phyloP scores from a whole-genome alignment of 106 monocot genomes.

The Dendrobium nobile region DNA sequence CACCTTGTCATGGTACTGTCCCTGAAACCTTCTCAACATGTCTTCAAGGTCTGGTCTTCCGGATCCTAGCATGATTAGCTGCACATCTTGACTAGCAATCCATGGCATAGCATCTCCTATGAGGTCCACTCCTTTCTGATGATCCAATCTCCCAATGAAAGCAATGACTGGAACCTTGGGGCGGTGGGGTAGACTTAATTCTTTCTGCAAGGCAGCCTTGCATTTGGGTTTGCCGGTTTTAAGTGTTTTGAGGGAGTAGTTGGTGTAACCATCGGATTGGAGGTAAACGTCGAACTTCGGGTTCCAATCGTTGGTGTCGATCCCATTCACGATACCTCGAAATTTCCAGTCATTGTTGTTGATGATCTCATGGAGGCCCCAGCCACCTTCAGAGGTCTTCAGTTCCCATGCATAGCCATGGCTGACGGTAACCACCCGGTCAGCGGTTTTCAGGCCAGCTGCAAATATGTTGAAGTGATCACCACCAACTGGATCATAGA shows the following conservation, averaged over 20 bases:
- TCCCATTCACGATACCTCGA: conserved; percentile 77
- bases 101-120: conserved; percentile 81
- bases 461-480: conserved; percentile 79
- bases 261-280: conserved; percentile 70
- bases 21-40: conserved; percentile 47
- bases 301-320: conserved; percentile 75
- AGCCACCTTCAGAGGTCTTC: conserved; percentile 79
- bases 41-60: conserved; percentile 79
- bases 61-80: conserved; percentile 67
- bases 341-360: conserved; percentile 71
- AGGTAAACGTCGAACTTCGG: conserved; percentile 55
- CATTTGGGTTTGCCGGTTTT: conserved; percentile 59
- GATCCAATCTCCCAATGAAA: conserved; percentile 78
- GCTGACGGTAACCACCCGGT: conserved; percentile 75
- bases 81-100: conserved; percentile 67
- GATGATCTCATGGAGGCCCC: conserved; percentile 76
- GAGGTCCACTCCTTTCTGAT: conserved; percentile 80
- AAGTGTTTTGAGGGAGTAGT: conserved; percentile 64
- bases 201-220: conserved; percentile 73
- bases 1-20: conserved; percentile 47
- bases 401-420: conserved; percentile 85
- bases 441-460: conserved; percentile 68
- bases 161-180: conserved; percentile 57
- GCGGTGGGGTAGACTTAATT: conserved; percentile 51
- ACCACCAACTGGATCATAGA: conserved; percentile 73